Evolutionary conservation across 148 eudicot genomes (phyloP).

Genomic region (Suaeda aralocaspica): DNA sequence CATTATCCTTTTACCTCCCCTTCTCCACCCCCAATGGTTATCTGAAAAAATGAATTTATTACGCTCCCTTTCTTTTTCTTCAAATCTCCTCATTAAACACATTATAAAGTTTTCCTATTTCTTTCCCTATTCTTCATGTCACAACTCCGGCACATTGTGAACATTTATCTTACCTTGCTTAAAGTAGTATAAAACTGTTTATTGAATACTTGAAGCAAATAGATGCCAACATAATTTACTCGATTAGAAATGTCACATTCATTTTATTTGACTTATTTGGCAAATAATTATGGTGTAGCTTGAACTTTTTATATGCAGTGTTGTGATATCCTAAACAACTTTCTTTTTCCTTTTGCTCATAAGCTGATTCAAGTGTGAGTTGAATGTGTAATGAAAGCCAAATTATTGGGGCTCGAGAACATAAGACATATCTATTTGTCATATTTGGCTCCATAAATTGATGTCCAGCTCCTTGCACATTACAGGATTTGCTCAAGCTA

Average conservation of each 20-base stretch:
- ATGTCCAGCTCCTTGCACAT: slow-evolving; percentile 1
- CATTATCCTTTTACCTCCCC: no score
- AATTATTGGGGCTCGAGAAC: not conserved
- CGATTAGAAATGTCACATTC: not conserved
- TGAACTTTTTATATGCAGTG: not conserved
- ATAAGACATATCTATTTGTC: not conserved
- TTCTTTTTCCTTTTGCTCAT: not conserved
- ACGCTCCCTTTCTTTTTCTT: no score
- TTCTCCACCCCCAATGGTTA: no score
- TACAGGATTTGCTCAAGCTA: slow-evolving; percentile 76
- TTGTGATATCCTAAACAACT: not conserved
- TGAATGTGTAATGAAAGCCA: not conserved
- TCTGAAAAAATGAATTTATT: no score
- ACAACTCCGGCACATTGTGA: no score
- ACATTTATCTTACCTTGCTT: no score
- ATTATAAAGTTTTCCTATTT: no score
- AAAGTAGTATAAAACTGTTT: no score
- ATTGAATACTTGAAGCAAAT: not conserved
- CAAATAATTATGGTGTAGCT: not conserved
- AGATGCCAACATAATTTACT: not conserved
- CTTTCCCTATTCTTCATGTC: no score
- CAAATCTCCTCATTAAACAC: no score
- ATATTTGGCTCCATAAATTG: not conserved
- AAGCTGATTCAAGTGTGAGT: not conserved
- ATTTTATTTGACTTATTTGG: not conserved